Base-by-base conservation (phyloP, 2,329 filamentous ascomycete genomes). In the Aschersonia sp. region DNA sequence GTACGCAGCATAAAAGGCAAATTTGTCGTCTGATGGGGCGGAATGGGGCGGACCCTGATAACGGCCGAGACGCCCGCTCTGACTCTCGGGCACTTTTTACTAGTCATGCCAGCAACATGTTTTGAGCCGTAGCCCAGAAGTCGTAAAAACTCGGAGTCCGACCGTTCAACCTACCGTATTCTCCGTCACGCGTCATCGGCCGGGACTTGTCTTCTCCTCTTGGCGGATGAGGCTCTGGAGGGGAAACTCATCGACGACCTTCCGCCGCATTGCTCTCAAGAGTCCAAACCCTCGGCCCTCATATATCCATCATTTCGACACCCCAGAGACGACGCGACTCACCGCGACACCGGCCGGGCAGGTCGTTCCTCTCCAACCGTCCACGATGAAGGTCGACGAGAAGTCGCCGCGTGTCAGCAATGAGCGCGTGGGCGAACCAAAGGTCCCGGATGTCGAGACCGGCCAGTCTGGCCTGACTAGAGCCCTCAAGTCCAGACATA, bases 401-500 rank as follows among this genome's bases (percentile, higher is more conserved):
- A 49, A 48, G 44, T 45, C 44, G 30, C 47, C 37, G 5, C 44
- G 42, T n/a, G 30, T 43, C 44, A 45, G 41, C 48, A 44, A 46
- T 41, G 47, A 48, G 29, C 42, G 30, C 9, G n/a, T 42, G 8
- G 41, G 14, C 45, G 46, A 49, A 30, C 10, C 45, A 4, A 48
- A 46, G 32, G 43, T 32, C 14, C 45, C 47, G 8, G 66, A 68
- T 52, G 52, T 67, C 53, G 66, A 67, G 58, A 54, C 59, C 2
- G 65, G 62, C 47, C 51, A 55, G 39, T 46, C 52, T 4, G 61
- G 63, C 40, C 60, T 69, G 37, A 63, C 67, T 48, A 59, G 66
- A 6, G 56, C 60, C 49, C 60, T 69, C 41, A 51, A 55, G 45
- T 57, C 62, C 41, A 64, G 66, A 40, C 70, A 73, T 49, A 59